A percentile compares a stretch with the other conserved stretches of the same genome.
These are phyloP conservation scores for Orbilia quercus DNA, from an alignment of 2,329 filamentous ascomycete genomes.

Conservation along the genomic window DNA sequence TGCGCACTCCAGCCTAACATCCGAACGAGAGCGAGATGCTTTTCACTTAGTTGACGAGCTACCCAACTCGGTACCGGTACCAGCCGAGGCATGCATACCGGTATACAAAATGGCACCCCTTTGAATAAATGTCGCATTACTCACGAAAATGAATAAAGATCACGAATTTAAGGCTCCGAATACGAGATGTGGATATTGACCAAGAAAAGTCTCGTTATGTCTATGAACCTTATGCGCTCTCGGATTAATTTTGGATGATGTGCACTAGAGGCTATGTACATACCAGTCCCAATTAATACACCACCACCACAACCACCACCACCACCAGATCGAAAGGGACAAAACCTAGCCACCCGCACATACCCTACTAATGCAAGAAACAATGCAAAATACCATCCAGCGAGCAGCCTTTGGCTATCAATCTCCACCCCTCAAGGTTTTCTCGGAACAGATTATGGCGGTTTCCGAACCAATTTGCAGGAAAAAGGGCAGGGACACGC, in stretches of 20 bases:
- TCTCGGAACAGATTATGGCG: slow-evolving; percentile 52
- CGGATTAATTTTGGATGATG: slow-evolving; percentile 45
- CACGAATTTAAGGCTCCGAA: slow-evolving; percentile 23
- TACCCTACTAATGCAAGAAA: slow-evolving; percentile 5
- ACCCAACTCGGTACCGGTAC: slow-evolving; percentile 13
- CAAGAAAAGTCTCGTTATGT: background rate
- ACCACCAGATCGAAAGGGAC: background rate
- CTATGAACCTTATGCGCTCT: slow-evolving; percentile 19
- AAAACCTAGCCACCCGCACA: slow-evolving; percentile 31
- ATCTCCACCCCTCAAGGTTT: slow-evolving; percentile 45
- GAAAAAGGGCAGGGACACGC: slow-evolving; percentile 41
- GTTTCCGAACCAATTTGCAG: slow-evolving; percentile 52
- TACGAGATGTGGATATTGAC: slow-evolving; percentile 38
- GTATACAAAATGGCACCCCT: no score
- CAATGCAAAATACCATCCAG: slow-evolving; percentile 21
- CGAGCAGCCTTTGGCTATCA: slow-evolving; percentile 35
- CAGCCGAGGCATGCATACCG: slow-evolving; percentile 35
- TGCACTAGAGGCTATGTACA: slow-evolving; percentile 21
- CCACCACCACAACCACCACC: no score
- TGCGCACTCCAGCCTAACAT: slow-evolving; percentile 25
- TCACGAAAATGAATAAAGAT: no score
- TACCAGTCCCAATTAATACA: no score
- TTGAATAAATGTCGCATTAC: slow-evolving; percentile 38
- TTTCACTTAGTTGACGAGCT: slow-evolving; percentile 21
- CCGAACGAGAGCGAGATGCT: slow-evolving; percentile 40